Evolutionary conservation across 2,329 filamentous ascomycete species (phyloP).

Genomic region (Didymella exigua): DNA sequence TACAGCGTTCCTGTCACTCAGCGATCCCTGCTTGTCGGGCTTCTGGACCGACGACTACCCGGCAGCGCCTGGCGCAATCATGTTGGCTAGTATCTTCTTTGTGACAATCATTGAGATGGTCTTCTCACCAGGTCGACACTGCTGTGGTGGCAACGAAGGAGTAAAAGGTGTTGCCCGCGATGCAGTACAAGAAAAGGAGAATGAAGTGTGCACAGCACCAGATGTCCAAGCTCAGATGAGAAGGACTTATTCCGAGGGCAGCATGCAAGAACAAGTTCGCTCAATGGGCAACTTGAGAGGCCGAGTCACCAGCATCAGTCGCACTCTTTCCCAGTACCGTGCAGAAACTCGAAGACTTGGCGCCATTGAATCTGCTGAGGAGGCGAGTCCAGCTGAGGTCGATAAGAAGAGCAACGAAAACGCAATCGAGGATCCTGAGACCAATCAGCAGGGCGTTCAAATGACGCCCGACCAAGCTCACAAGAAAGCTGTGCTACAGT

Average conservation of each 20-base stretch:
- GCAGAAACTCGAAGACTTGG: constrained; percentile 33
- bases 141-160: constrained; percentile 59
- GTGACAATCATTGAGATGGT: constrained; percentile 67
- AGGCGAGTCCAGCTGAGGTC: constrained; percentile 45
- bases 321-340: constrained; percentile 37
- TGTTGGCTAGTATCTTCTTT: constrained; percentile 64
- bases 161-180: constrained; percentile 28
- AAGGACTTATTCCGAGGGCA: constrained; percentile 31
- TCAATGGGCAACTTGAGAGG: constrained; percentile 32
- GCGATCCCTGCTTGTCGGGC: constrained; percentile 58
- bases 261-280: constrained; percentile 32
- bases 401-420: constrained; percentile 27
- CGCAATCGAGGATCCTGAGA: constrained; percentile 32
- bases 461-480: constrained; percentile 33
- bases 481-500: constrained; percentile 42
- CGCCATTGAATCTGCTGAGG: constrained; percentile 52
- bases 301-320: constrained; percentile 35
- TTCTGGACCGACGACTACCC: constrained; percentile 64
- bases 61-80: constrained; percentile 66
- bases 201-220: background rate
- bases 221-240: constrained; percentile 16
- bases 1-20: constrained; percentile 59
- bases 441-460: constrained; percentile 18
- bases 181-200: constrained; percentile 12
- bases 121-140: constrained; percentile 62